These are phyloP conservation scores for Trichoderma orchidacearum DNA, from an alignment of 495 filamentous ascomycete species.

Conservation along the genomic window DNA sequence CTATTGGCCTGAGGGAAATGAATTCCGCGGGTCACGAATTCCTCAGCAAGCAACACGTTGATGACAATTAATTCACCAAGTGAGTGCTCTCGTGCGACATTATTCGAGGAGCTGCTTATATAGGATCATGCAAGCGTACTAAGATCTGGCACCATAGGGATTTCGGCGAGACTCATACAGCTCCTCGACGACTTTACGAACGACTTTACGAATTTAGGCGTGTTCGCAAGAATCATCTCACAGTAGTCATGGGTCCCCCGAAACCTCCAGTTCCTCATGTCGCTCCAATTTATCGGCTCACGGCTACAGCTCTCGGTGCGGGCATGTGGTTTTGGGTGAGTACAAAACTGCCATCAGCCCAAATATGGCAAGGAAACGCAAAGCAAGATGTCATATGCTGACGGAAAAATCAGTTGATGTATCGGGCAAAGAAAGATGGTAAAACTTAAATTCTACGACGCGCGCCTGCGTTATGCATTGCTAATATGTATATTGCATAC, in stretches of 20 bases:
- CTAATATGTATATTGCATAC: constrained; percentile 12
- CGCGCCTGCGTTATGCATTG: constrained; percentile 2
- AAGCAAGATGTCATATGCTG: constrained; percentile 4
- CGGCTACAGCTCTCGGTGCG: constrained; percentile 75
- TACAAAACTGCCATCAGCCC: constrained; percentile 4
- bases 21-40: background rate
- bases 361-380: background rate
- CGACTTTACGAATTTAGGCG: too few species aligned
- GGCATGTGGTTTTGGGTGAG: constrained; percentile 99
- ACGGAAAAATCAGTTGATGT: constrained; percentile 58
- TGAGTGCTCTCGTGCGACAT: background rate
- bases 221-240: background rate
- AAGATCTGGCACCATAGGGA: background rate
- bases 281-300: constrained; percentile 67
- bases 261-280: constrained; percentile 48
- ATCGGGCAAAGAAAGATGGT: constrained; percentile 87
- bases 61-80: background rate
- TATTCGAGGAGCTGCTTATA: background rate
- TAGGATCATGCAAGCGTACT: background rate
- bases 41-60: too few species aligned
- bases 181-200: too few species aligned
- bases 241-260: constrained; percentile 4
- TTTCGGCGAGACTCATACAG: too few species aligned
- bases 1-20: too few species aligned
- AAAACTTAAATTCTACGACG: constrained; percentile 6